A percentile compares a stretch with the other conserved stretches of the same genome.
Conservation (phyloP, 371 early-diverging fungal genomes). For the Fennellomyces sp. region DNA sequence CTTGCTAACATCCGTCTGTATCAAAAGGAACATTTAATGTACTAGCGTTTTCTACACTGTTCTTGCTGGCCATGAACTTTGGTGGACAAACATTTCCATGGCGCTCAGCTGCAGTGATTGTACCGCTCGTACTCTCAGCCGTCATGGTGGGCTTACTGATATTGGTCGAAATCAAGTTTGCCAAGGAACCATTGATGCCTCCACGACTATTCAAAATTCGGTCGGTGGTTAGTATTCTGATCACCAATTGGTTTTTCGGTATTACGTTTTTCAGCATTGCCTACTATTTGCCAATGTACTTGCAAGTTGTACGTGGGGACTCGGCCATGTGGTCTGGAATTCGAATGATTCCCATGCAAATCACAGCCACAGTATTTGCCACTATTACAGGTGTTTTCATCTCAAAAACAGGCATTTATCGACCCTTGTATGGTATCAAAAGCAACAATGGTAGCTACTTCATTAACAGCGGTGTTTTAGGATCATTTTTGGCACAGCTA, state of each 20-base stretch:
- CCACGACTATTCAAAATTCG: constrained; percentile 51
- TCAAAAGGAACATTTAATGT: constrained; percentile 37
- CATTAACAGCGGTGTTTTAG: no score
- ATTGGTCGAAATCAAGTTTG: constrained; percentile 46
- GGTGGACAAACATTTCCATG: constrained; percentile 56
- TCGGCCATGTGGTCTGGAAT: constrained; percentile 61
- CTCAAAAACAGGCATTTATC: constrained; percentile 47
- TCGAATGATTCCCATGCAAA: constrained; percentile 52
- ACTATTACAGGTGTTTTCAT: constrained; percentile 40
- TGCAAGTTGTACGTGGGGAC: constrained; percentile 67
- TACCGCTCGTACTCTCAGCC: constrained; percentile 49
- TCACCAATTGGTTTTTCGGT: constrained; percentile 55
- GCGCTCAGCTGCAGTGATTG: constrained; percentile 61
- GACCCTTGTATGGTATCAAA: no score
- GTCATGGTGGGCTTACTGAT: constrained; percentile 39
- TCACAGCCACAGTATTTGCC: constrained; percentile 34
- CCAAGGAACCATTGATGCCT: constrained; percentile 59
- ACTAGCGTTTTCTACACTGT: constrained; percentile 35
- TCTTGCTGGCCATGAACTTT: constrained; percentile 45
- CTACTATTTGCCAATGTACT: constrained; percentile 74
- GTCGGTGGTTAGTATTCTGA: constrained; percentile 42
- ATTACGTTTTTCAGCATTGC: constrained; percentile 53
- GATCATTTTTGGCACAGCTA: constrained; percentile 37
- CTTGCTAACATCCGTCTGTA: no score
- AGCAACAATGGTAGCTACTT: no score